Base-by-base conservation (phyloP, 768 basidiomycete genomes). In the Lactifluus subvellereus region DNA sequence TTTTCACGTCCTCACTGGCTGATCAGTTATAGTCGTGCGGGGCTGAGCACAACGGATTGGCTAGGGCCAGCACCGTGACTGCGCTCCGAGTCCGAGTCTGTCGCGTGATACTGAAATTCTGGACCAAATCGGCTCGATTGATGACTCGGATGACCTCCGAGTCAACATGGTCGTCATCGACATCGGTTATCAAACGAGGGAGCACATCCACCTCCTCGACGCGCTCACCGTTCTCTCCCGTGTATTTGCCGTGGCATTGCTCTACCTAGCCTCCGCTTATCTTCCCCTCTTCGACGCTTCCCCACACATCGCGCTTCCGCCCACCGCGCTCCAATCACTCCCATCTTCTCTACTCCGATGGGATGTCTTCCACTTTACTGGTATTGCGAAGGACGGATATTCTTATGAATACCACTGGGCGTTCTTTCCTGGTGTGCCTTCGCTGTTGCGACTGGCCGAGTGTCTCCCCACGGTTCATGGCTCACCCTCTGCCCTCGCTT, bases 331-430 rank as follows among this genome's bases (percentile, higher is more conserved):
- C 18, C 58, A 54, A 4, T 59, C 62, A 13, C 53, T 70, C 14
- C 47, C 67, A 2, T 70, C 65, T 4, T 63, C 78, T 1, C 71
- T 85, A 3, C 76, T 94, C 10, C 84, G 94, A 67, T 99, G 96
- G 97, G 96, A 98, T 71, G 79, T 79, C 2, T 81, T 98, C 67
- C 88, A 97, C 74, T 98, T 94, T 72, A 68, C 77, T 6, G 79
- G 82, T 68, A 83, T 92, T 57, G 90, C 92, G 0, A 69, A 77
- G 32, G 62, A 80, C 11, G 82, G 82, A 9, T 81, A 87, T 67
- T 64, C 65, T 0, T 85, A 84, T 71, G 96, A 98, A 71, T 82
- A 96, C 68, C 79, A 91, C 66, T 90, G 89, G 82, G 96, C 96
- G 0, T 98, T 93, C 73, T 81, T 93, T 65, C 89, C 91, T 2